Base-by-base conservation (phyloP, 192 early-diverging fungal species). In the Backusella luteola region DNA sequence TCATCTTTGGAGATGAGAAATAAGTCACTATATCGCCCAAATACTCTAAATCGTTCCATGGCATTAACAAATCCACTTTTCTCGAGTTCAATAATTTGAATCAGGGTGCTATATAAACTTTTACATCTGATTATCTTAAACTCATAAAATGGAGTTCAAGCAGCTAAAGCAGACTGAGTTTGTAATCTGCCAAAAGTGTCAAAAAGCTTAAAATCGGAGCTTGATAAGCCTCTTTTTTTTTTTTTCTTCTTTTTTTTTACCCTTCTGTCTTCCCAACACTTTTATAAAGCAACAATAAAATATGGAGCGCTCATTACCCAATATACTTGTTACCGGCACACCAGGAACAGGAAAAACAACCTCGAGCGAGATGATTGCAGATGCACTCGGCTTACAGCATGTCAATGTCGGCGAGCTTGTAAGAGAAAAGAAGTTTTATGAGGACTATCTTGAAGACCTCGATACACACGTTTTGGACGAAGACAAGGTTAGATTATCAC, bases 391-490 rank as follows among this genome's bases (percentile, higher is more conserved):
- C 4, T 81, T 96, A 34, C 78, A 85, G 35, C 93, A 96, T 77
- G 83, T 99, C 67, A 93, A 96, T 69, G 96, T 98, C 12, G 95
- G 95, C 26, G 87, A 90, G 63, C 81, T 96, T 8, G 93, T 98
- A 71, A 98, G 97, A 80, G 89, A 94, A 80, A 92, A 90, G 73
- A 80, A 77, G n/a, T 85, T 97, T 42, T 94, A 99, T 81, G 89
- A 94, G 70, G 95, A 96, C 34, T 94, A 89, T 74, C 86, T 95
- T 77, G 90, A 92, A 34, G 95, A 97, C 75, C 97, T 92, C 74
- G 91, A 97, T 82, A 92, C 91, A 23, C 96, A 91, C 70, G 89
- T 94, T 73, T 80, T 98, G 36, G 93, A 99, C 78, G 97, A 99
- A 73, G 97, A 99, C 83, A 94, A 93, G 87, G 91, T 93, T 32